Evolutionary conservation across 306 rosid species (phyloP), one percentile per base, ranked within the genome.

Genomic region (Begonia peltatifolia): DNA sequence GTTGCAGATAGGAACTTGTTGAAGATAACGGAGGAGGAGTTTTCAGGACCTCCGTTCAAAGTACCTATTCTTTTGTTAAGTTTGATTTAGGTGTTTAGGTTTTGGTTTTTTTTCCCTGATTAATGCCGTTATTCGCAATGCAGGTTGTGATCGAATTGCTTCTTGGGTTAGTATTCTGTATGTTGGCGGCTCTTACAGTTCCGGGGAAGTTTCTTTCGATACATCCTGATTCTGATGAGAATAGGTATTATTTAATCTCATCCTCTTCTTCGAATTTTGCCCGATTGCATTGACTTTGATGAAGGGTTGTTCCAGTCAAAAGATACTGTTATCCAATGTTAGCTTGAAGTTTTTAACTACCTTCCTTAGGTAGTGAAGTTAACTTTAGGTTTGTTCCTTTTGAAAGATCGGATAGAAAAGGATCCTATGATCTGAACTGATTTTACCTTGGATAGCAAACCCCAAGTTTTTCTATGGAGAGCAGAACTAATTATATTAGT

Each of bases 1-100:
- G 48, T 44, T 71, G 68, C 79, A 87, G 96, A 87, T 53, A 78
- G 88, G 76, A 72, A 71, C 51, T 69, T 87, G 76, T 61, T 84
- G 80, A 87, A 87, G 86, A 87, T 87, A 56, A 81, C 63, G 47
- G 94, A 87, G 69, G 93, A 81, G 62, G 86, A 87, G 75, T 87
- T 87, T 77, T 79, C 87, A 2, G 86, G 84, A 14, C 85, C 92
- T 64, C 96, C 96, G 14, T 16, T 79, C 56, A 73, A 56, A 20
- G 96, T 84, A 58, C 12, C 38, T 6, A 12, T 10, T 44, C 75
- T 71, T 13, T 65, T 44, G 13, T 44, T 44, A 0, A 30, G 38
- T 30, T 30, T 30, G 38, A 44, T 44, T 10, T n/a, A 44, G 48
- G 48, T 43, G n/a, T 10, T 5, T 43, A 10, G 3, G n/a, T 42